phyloP scores from a whole-genome alignment of 495 filamentous ascomycete genomes.

The Parathielavia hyrcaniae region DNA sequence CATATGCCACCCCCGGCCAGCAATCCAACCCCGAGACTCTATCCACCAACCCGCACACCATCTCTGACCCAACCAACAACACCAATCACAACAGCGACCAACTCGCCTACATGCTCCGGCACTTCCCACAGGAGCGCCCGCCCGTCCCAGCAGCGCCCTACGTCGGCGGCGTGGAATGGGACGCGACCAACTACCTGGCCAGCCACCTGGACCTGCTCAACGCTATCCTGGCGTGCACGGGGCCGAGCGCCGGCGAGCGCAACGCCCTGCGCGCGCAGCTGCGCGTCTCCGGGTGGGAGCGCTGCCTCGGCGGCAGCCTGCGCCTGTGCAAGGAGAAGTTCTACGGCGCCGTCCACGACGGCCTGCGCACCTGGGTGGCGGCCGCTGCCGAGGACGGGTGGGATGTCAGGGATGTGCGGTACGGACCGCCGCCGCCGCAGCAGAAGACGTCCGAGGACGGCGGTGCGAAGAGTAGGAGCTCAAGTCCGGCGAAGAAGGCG shows the following conservation, averaged over 20 bases:
- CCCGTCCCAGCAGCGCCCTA: slow-evolving; percentile 94
- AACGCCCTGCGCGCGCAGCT: slow-evolving; percentile 73
- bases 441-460: slow-evolving; percentile 14
- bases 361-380: slow-evolving; percentile 80
- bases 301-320: slow-evolving; percentile 73
- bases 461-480: slow-evolving; percentile 41
- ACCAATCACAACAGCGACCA: slow-evolving; percentile 31
- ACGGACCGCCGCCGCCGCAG: slow-evolving; percentile 54
- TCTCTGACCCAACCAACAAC: neutral
- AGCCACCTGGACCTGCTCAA: slow-evolving; percentile 90
- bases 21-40: neutral
- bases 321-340: slow-evolving; percentile 97
- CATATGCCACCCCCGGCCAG: slow-evolving; percentile 1
- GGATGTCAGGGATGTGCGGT: slow-evolving; percentile 68
- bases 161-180: slow-evolving; percentile 97
- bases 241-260: slow-evolving; percentile 60
- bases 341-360: slow-evolving; percentile 84
- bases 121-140: slow-evolving; percentile 83
- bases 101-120: slow-evolving; percentile 53
- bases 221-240: slow-evolving; percentile 75
- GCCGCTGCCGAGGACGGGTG: slow-evolving; percentile 84
- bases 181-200: slow-evolving; percentile 92
- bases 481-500: slow-evolving; percentile 42
- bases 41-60: slow-evolving; percentile 2
- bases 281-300: slow-evolving; percentile 84